A percentile compares a stretch with the other conserved stretches of the same genome.
Conservation (phyloP, 176 grass and related monocot genomes). For the Ensete ventricosum region DNA sequence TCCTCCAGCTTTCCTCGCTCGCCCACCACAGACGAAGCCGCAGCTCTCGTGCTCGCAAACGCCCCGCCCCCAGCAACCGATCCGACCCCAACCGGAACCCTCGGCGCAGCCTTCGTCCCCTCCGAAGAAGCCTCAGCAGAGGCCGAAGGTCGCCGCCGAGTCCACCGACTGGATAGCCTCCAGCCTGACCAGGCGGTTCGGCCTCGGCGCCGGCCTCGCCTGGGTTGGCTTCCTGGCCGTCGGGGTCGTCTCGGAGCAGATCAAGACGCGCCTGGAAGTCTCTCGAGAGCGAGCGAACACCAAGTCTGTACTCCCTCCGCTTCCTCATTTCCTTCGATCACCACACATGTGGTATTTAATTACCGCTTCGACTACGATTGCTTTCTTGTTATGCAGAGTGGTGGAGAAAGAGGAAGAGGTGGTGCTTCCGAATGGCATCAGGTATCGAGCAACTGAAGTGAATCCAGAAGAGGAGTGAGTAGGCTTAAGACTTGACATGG, state of each 20-base stretch:
- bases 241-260: slow-evolving; percentile 90
- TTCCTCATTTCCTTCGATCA: not conserved
- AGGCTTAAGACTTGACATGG: not conserved
- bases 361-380: not conserved
- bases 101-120: not conserved
- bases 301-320: slow-evolving; percentile 34
- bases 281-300: slow-evolving; percentile 85
- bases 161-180: slow-evolving; percentile 87
- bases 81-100: slow-evolving; percentile 21
- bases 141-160: slow-evolving; percentile 34
- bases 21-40: slow-evolving; percentile 41
- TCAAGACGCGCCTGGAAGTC: slow-evolving; percentile 94
- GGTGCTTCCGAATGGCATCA: slow-evolving; percentile 76
- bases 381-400: slow-evolving; percentile 25
- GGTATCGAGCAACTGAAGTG: slow-evolving; percentile 9
- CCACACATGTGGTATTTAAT: too few species aligned
- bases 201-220: slow-evolving; percentile 84
- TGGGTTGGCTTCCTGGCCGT: slow-evolving; percentile 79
- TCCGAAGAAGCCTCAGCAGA: slow-evolving; percentile 21
- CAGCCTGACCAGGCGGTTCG: slow-evolving; percentile 75
- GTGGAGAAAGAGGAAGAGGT: slow-evolving; percentile 70
- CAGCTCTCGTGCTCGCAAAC: slow-evolving; percentile 60
- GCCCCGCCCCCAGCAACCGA: slow-evolving; percentile 32
- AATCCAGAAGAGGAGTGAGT: too few species aligned
- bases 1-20: slow-evolving; percentile 47